Evolutionary conservation across 176 grass and related monocot genomes (phyloP), one percentile per base, ranked within the genome.

Genomic region (Elaeis guineensis): DNA sequence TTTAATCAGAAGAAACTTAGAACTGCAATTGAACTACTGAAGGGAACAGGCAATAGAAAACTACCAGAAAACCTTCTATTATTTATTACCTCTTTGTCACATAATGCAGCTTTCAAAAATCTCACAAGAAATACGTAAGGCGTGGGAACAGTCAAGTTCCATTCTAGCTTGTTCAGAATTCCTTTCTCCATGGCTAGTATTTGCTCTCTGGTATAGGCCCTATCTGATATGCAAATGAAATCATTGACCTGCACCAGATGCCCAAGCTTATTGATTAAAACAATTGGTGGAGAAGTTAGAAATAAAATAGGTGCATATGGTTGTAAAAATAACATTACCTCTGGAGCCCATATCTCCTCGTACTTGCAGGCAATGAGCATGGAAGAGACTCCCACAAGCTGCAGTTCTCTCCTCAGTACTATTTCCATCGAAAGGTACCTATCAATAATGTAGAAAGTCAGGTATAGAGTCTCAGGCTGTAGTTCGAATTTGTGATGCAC

Each of bases 321-420:
- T 44, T 44, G 9, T 44, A 44, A 12, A 14, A 3, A 44, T 44
- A 44, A 3, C 8, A 26, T 2, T 80, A 93, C 94, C 88, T 99
- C 94, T 2, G 94, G 94, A 19, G 94, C 94, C 94, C 94, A 99
- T 2, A 93, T 84, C 23, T 99, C 94, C 26, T 99, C 94, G 3
- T 99, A 99, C 51, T 99, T 99, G 88, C 88, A 93, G 5, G 88
- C 81, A 7, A 99, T 89, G 12, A 99, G 79, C 74, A 93, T 89
- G 35, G 94, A 62, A 9, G 78, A 82, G 26, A 99, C 83, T 5
- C 88, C 94, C 3, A 86, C 85, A 30, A 99, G 85, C 79, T 99
- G 94, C 61, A 99, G 74, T 79, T 99, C 81, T 71, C 71, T 85
- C 69, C 94, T 78, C 57, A 67, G 49, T 9, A 93, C 72, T 4